Percentiles rank a stretch among this genome's conserved stretches.
Conservation (phyloP, 1,284 basidiomycete genomes). For the Sporisorium reilianum region DNA sequence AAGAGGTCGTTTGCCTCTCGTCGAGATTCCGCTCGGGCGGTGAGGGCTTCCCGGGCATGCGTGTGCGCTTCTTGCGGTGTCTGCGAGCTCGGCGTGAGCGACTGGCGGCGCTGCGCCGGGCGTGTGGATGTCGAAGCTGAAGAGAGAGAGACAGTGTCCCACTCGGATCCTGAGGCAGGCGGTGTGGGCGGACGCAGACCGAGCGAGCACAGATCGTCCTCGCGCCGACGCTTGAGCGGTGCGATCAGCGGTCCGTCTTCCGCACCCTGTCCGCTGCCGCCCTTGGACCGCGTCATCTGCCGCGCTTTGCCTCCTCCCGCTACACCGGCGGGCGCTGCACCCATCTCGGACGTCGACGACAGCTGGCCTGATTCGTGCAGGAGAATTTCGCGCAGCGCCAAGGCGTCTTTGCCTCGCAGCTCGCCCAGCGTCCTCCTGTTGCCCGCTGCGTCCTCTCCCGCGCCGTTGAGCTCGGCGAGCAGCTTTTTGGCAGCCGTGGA, state of each 20-base stretch:
- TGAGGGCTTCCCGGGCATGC: conserved; percentile 11
- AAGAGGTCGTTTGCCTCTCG: conserved; percentile 53
- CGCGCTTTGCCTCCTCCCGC: conserved; percentile 51
- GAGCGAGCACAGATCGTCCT: conserved; percentile 30
- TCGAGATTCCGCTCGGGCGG: conserved; percentile 12
- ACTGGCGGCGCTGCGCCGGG: conserved; percentile 10
- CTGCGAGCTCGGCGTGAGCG: conserved; percentile 23
- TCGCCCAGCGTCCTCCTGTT: conserved; percentile 45
- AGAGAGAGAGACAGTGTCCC: conserved; percentile 31
- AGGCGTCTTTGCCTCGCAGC: conserved; percentile 50
- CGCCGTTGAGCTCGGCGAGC: conserved; percentile 31
- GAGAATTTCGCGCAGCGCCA: conserved; percentile 48
- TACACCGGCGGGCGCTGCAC: conserved; percentile 33
- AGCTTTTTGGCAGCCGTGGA: conserved; percentile 31
- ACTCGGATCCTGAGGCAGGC: conserved; percentile 27
- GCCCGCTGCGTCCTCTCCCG: conserved; percentile 24
- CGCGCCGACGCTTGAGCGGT: conserved; percentile 41
- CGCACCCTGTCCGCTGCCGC: conserved; percentile 25
- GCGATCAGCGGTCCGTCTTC: conserved; percentile 56
- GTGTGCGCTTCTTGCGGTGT: conserved; percentile 22
- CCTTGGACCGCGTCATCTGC: conserved; percentile 34
- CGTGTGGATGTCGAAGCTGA: conserved; percentile 24
- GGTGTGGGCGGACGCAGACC: conserved; percentile 43
- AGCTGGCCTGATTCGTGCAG: conserved; percentile 36
- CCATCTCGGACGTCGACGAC: conserved; percentile 25